Percentiles rank a stretch among this genome's conserved stretches.
phyloP scores from a whole-genome alignment of 768 basidiomycete genomes.

The Boletellus sp. region DNA sequence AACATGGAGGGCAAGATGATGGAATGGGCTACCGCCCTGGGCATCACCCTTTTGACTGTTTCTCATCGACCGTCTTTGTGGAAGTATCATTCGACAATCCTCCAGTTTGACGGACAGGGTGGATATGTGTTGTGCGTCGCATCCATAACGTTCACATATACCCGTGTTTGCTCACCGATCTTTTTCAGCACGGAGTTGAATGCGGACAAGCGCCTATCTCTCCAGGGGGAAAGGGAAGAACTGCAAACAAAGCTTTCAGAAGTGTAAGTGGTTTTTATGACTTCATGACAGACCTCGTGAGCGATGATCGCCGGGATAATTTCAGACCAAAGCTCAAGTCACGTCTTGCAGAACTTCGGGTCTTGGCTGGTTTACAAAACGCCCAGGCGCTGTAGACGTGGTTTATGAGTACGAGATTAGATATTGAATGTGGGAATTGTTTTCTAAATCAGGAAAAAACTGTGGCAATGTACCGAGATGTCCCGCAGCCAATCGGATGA shows the following conservation, averaged over 20 bases:
- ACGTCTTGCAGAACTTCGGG: slow-evolving; percentile 63
- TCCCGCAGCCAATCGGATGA: slow-evolving; percentile 30
- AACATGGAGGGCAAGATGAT: slow-evolving; percentile 95
- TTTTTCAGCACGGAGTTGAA: slow-evolving; percentile 76
- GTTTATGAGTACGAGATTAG: too few relatives aligned
- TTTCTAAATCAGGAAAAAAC: not conserved
- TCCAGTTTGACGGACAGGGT: slow-evolving; percentile 92
- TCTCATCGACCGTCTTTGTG: slow-evolving; percentile 93
- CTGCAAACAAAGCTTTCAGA: slow-evolving; percentile 83
- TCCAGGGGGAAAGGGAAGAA: slow-evolving; percentile 93
- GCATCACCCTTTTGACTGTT: slow-evolving; percentile 91
- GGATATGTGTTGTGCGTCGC: slow-evolving; percentile 86
- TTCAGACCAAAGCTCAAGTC: slow-evolving; percentile 76
- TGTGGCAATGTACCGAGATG: slow-evolving; percentile 12
- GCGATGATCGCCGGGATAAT: not conserved
- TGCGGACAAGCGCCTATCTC: slow-evolving; percentile 80
- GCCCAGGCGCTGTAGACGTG: not conserved
- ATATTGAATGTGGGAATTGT: slow-evolving; percentile 4
- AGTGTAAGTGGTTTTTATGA: slow-evolving; percentile 53
- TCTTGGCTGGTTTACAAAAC: slow-evolving; percentile 30
- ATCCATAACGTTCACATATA: not conserved
- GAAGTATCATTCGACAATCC: slow-evolving; percentile 85
- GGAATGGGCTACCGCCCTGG: slow-evolving; percentile 81
- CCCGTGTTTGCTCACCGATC: not conserved
- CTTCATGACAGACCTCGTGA: not conserved